These are phyloP conservation scores for Monosporascus cannonballus DNA, from an alignment of 2,329 filamentous ascomycete species.

Conservation along the genomic window DNA sequence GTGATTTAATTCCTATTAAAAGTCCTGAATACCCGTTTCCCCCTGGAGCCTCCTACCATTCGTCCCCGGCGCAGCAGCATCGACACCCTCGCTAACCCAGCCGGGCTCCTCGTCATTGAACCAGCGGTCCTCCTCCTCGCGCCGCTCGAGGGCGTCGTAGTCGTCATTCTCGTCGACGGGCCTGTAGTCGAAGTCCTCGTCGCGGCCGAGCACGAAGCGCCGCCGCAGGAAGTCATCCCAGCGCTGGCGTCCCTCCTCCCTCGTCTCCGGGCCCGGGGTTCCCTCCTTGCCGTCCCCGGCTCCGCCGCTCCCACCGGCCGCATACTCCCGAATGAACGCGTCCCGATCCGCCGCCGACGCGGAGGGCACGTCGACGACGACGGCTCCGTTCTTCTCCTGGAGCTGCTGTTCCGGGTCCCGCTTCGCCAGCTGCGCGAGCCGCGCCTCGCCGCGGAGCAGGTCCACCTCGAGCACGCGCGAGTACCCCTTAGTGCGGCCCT, in stretches of 20 bases:
- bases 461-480: constrained; percentile 74
- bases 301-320: constrained; percentile 36
- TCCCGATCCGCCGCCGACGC: constrained; percentile 9
- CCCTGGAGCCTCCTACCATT: constrained; percentile 32
- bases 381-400: neutral
- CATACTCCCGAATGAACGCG: constrained; percentile 16
- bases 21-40: constrained; percentile 69
- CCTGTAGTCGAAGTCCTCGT: constrained; percentile 73
- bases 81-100: constrained; percentile 44
- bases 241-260: constrained; percentile 59
- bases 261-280: constrained; percentile 34
- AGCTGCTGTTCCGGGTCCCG: constrained; percentile 9
- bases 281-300: constrained; percentile 63
- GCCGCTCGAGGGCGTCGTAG: constrained; percentile 56
- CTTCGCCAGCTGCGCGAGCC: constrained; percentile 51
- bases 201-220: constrained; percentile 68
- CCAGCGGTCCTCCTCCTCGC: constrained; percentile 67
- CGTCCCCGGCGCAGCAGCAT: constrained; percentile 20
- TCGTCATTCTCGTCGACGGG: constrained; percentile 66
- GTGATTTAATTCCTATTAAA: constrained; percentile 32
- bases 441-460: constrained; percentile 68
- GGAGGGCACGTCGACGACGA: constrained; percentile 8
- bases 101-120: constrained; percentile 73
- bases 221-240: constrained; percentile 70
- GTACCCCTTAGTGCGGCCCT: constrained; percentile 70